These are phyloP conservation scores for Cordyceps sp. DNA, from an alignment of 2,329 filamentous ascomycete species.

Conservation along the genomic window DNA sequence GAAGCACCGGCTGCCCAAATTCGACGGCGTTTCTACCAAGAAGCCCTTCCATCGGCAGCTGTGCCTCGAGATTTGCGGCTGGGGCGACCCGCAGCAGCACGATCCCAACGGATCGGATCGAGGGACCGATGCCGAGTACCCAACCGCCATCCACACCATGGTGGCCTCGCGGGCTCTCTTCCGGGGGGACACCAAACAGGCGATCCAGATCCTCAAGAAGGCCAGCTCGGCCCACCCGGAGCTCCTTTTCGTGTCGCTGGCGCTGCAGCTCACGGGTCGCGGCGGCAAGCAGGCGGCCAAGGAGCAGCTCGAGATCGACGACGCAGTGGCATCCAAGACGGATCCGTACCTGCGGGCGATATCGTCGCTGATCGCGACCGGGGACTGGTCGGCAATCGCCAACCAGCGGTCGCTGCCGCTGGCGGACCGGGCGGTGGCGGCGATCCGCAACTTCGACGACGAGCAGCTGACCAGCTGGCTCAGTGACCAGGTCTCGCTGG, in stretches of 20 bases:
- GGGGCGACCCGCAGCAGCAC: conserved; percentile 41
- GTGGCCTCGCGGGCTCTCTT: conserved; percentile 63
- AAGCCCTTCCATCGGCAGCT: conserved; percentile 57
- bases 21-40: conserved; percentile 44
- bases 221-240: conserved; percentile 47
- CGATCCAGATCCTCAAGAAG: conserved; percentile 52
- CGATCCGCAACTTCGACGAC: conserved; percentile 49
- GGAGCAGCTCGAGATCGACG: conserved; percentile 40
- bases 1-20: conserved; percentile 42
- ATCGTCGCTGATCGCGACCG: conserved; percentile 59
- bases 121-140: conserved; percentile 25
- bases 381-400: conserved; percentile 59
- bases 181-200: conserved; percentile 49
- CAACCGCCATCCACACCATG: conserved; percentile 49
- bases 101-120: conserved; percentile 26
- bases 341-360: conserved; percentile 71
- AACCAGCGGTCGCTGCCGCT: conserved; percentile 59
- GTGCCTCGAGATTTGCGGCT: conserved; percentile 58
- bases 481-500: conserved; percentile 41
- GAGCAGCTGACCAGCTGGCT: conserved; percentile 51
- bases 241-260: conserved; percentile 51
- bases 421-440: conserved; percentile 57
- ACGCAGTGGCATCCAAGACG: conserved; percentile 42
- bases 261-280: conserved; percentile 44
- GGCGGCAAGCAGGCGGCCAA: conserved; percentile 26